These are phyloP conservation scores for Catharanthus roseus DNA, from an alignment of 257 asterid genomes.

Conservation along the genomic window DNA sequence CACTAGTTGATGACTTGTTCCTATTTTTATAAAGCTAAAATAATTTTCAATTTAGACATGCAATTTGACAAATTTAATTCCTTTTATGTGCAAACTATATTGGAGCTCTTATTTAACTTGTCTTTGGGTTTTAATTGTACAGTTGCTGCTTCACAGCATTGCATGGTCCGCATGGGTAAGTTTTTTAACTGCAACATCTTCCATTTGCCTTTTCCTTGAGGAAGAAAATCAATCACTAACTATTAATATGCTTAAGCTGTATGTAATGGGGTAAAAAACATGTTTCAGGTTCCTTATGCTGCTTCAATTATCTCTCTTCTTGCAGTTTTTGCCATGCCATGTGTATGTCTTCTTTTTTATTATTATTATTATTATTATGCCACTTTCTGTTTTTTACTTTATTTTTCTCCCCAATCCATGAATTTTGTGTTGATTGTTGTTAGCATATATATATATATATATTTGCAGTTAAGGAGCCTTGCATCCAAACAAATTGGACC, in stretches of 20 bases:
- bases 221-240: background rate
- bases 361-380: no score
- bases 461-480: slow-evolving; percentile 70
- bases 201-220: background rate
- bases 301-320: slow-evolving; percentile 53
- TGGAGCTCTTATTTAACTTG: background rate
- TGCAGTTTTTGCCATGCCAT: slow-evolving; percentile 65
- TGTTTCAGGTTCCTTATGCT: slow-evolving; percentile 72
- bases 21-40: background rate
- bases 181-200: slow-evolving; percentile 1
- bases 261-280: background rate
- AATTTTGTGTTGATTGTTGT: background rate
- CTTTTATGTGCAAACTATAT: background rate
- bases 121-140: slow-evolving; percentile 26
- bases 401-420: background rate
- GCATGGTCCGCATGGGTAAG: slow-evolving; percentile 95
- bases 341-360: slow-evolving; percentile 76
- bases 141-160: slow-evolving; percentile 74
- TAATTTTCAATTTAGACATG: background rate
- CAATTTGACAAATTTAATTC: background rate
- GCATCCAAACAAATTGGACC: slow-evolving; percentile 93
- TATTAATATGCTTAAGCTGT: background rate
- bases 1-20: background rate
- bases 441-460: no score
- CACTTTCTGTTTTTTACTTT: no score